Evolutionary conservation across 192 early-diverging fungal genomes (phyloP).

Genomic region (Coemansia brasiliensis): DNA sequence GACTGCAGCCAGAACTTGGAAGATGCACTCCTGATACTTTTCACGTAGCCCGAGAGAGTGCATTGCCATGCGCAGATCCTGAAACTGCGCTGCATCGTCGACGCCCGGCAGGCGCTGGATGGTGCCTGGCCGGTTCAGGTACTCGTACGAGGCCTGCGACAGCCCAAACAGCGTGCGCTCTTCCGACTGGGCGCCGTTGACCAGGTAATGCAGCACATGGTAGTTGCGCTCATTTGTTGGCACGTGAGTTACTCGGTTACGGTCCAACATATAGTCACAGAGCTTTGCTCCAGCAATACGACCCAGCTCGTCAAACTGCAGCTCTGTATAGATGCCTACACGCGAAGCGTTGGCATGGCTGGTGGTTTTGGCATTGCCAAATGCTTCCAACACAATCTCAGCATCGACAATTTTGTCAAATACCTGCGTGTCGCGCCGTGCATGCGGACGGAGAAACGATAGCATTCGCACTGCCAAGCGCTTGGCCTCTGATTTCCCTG

Average conservation of each 20-base stretch:
- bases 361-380: slow-evolving; percentile 82
- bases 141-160: slow-evolving; percentile 60
- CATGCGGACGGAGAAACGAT: slow-evolving; percentile 65
- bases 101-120: slow-evolving; percentile 58
- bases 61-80: slow-evolving; percentile 77
- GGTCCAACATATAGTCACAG: slow-evolving; percentile 88
- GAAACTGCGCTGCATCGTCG: slow-evolving; percentile 64
- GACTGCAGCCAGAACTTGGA: slow-evolving; percentile 82
- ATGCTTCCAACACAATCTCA: slow-evolving; percentile 77
- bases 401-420: slow-evolving; percentile 70
- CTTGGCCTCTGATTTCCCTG: slow-evolving; percentile 84
- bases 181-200: slow-evolving; percentile 77
- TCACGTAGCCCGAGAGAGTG: slow-evolving; percentile 84
- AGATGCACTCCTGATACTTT: slow-evolving; percentile 81
- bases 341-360: slow-evolving; percentile 79
- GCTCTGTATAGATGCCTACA: slow-evolving; percentile 81
- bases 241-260: slow-evolving; percentile 68
- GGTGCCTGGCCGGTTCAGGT: slow-evolving; percentile 41
- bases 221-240: slow-evolving; percentile 80
- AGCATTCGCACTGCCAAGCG: slow-evolving; percentile 66
- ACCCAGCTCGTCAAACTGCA: slow-evolving; percentile 92
- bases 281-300: slow-evolving; percentile 84
- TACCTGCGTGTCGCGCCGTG: slow-evolving; percentile 67
- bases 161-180: slow-evolving; percentile 78
- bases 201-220: slow-evolving; percentile 93